These are phyloP conservation scores for Geotrichum australiense DNA, from an alignment of 1,139 yeast genomes.

Conservation along the genomic window DNA sequence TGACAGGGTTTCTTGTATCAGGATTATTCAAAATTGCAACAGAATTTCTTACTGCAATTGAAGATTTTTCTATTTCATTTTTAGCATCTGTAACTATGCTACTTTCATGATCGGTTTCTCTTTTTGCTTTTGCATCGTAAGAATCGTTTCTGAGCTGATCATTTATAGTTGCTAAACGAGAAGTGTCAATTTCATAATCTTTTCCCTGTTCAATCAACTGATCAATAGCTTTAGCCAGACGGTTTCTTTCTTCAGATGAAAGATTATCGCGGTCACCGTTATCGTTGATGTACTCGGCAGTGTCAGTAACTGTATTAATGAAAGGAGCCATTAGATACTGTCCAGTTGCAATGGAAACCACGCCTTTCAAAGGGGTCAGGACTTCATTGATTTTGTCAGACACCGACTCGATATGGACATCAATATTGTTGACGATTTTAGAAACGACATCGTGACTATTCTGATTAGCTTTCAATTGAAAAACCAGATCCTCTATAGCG, in stretches of 20 bases:
- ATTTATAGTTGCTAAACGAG: not conserved
- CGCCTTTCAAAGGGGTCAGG: not conserved
- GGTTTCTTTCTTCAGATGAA: not conserved
- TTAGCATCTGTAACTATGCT: not conserved
- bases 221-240: not conserved
- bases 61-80: not conserved
- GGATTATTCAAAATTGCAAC: not conserved
- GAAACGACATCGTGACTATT: not conserved
- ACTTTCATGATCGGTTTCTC: not conserved
- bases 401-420: not conserved
- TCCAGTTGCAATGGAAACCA: not conserved
- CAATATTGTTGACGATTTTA: not conserved
- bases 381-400: not conserved
- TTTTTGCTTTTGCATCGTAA: not conserved
- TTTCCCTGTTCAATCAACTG: not conserved
- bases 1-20: too few relatives aligned
- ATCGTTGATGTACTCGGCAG: not conserved
- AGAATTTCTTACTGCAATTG: not conserved
- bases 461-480: not conserved
- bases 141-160: not conserved
- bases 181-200: not conserved
- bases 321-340: not conserved
- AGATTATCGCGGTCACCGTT: not conserved
- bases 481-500: not conserved
- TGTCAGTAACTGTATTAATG: not conserved